These are phyloP conservation scores for Phaeosphaeria sp. DNA, from an alignment of 2,329 filamentous ascomycete genomes.

Conservation along the genomic window DNA sequence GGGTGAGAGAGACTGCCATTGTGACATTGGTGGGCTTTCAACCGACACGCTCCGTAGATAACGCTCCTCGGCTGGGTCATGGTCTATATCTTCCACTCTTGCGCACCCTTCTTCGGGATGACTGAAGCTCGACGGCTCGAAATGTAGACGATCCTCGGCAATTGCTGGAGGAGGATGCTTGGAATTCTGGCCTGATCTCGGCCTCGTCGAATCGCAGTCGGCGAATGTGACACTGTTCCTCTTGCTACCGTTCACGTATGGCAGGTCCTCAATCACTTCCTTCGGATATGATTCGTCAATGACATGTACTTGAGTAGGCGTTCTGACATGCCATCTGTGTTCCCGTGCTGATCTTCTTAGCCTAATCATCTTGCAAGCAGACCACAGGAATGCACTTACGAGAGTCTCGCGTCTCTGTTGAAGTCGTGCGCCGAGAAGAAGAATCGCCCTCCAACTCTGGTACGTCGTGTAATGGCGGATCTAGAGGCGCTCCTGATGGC, in stretches of 20 bases:
- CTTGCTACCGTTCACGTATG: not conserved
- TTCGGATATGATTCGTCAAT: slow-evolving; percentile 12
- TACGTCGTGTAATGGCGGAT: slow-evolving; percentile 32
- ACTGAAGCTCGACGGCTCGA: not conserved
- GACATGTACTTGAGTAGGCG: slow-evolving; percentile 25
- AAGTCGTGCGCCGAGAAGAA: slow-evolving; percentile 38
- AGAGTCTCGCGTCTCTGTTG: slow-evolving; percentile 35
- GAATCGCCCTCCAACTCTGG: slow-evolving; percentile 40
- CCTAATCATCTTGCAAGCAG: not conserved
- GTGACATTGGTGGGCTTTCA: slow-evolving; percentile 37
- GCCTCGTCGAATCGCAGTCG: not conserved
- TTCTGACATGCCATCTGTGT: slow-evolving; percentile 30
- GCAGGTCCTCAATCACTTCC: not conserved
- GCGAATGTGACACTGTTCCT: not conserved
- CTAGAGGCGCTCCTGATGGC: slow-evolving; percentile 42
- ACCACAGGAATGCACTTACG: slow-evolving; percentile 20
- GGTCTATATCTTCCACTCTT: slow-evolving; percentile 8
- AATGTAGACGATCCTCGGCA: not conserved
- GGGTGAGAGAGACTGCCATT: slow-evolving; percentile 44
- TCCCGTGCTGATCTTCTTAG: slow-evolving; percentile 27
- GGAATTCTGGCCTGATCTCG: not conserved
- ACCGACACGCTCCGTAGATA: slow-evolving; percentile 19
- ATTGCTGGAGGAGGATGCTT: not conserved
- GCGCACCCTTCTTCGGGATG: slow-evolving; percentile 10
- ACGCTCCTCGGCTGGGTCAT: slow-evolving; percentile 14